Conservation (phyloP, 2,329 filamentous ascomycete genomes). For the Fusarium tanahbumbuense region DNA sequence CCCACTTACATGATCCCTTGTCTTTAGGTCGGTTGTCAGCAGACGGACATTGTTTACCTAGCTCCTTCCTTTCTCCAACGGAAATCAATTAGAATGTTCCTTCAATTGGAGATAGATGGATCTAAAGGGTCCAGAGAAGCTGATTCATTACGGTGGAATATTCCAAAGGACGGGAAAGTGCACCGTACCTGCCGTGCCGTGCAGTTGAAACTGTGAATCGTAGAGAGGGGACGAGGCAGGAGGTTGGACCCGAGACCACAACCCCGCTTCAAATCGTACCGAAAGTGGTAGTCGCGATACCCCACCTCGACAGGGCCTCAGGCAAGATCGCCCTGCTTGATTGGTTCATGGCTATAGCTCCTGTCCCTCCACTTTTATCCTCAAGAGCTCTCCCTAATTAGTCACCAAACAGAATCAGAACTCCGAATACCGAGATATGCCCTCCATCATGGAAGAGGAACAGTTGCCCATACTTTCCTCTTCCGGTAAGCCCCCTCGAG, state of each 20-base stretch:
- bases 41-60: conserved; percentile 21
- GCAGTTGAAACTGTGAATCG: conserved; percentile 3
- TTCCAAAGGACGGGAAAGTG: conserved; percentile 19
- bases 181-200: conserved; percentile 31
- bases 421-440: conserved; percentile 49
- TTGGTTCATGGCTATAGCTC: conserved; percentile 18
- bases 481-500: conserved; percentile 36
- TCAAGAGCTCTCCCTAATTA: conserved; percentile 18
- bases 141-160: not conserved
- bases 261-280: conserved; percentile 31
- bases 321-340: conserved; percentile 1
- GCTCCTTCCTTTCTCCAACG: conserved; percentile 23
- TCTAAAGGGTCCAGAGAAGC: not conserved
- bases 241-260: not conserved
- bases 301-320: conserved; percentile 21
- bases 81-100: not conserved
- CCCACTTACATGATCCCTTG: conserved; percentile 27
- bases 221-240: conserved; percentile 4
- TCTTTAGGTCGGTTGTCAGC: not conserved
- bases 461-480: conserved; percentile 38
- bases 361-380: conserved; percentile 18
- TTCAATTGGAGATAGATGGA: conserved; percentile 18
- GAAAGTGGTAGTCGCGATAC: conserved; percentile 22
- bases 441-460: conserved; percentile 31
- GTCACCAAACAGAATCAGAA: conserved; percentile 9